Base-by-base conservation (phyloP, 805 yeast genomes). In the Suhomyces tanzawaensis region DNA sequence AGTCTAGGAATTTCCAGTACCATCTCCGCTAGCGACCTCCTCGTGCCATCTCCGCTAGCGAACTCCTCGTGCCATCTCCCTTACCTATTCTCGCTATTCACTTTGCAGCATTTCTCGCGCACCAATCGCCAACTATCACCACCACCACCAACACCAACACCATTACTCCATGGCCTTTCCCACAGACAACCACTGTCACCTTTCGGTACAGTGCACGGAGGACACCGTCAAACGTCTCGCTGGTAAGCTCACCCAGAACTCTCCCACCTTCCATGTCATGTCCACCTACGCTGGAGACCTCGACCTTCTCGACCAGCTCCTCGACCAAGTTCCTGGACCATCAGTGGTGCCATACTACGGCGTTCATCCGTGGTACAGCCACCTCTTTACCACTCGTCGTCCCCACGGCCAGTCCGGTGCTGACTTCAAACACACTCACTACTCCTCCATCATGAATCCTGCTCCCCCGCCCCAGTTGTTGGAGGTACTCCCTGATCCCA, bases 321-420 rank as follows among this genome's bases (percentile, higher is more conserved):
- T 52, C 19, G 46, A 42, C 29, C 19, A 13, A 7, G 11, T 44
- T 41, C 29, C 32, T 14, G 21, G 38, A 16, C 40, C 48, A 7
- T 29, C 36, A 3, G 44, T 72, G 1, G 54, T 64, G 7, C 76
- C 82, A 0, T 74, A 76, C 27, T 75, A 77, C 52, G 95, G 98
- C 0, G 66, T 88, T 1, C 99, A 91, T 59, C 99, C 99, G 0
- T 91, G 98, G 98, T 90, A 77, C 52, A 62, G 80, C 3, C 95
- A 90, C 56, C 46, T 82, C 14, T 82, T 78, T n/a, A 24, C 36
- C 7, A n/a, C 15, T 13, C 19, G 16, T n/a, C 34, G 19, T 26
- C 34, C n/a, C 19, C 18, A 14, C 13, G 55, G 49, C 1, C 42
- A 48, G 0, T 13, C 13, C 3, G 48, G 41, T 1, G 29, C 36